phyloP scores from a whole-genome alignment of 1,139 yeast genomes.

The Protomyces inundatus region DNA sequence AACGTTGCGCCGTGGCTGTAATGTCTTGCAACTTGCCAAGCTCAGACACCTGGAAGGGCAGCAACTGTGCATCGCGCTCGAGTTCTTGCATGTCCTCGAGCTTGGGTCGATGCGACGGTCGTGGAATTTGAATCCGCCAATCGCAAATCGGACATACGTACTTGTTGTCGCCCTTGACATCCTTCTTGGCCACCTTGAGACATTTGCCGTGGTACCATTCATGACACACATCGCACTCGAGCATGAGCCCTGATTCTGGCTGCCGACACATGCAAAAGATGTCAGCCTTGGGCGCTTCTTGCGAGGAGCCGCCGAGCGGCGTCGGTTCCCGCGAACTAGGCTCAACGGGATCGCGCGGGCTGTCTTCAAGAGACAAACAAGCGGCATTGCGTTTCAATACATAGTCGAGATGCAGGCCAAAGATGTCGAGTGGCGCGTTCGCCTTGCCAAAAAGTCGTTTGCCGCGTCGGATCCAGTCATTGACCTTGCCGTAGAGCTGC shows the following conservation, averaged over 20 bases:
- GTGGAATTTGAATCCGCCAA: constrained; percentile 38
- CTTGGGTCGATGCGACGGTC: constrained; percentile 40
- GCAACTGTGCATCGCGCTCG: constrained; percentile 32
- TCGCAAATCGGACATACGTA: constrained; percentile 70
- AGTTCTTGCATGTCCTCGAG: constrained; percentile 40
- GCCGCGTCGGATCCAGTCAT: constrained; percentile 48
- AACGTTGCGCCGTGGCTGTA: constrained; percentile 42
- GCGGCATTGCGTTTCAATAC: constrained; percentile 41
- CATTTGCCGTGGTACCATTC: constrained; percentile 73
- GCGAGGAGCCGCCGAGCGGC: constrained; percentile 31
- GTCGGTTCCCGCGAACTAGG: constrained; percentile 30
- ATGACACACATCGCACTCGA: constrained; percentile 69
- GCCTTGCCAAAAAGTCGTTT: constrained; percentile 43
- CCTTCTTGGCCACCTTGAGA: constrained; percentile 42
- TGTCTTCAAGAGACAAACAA: constrained; percentile 46
- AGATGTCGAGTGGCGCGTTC: constrained; percentile 39
- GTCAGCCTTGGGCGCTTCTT: constrained; percentile 33
- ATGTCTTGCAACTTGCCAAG: constrained; percentile 36
- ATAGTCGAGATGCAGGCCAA: constrained; percentile 38
- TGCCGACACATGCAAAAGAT: constrained; percentile 67
- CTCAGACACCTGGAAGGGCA: constrained; percentile 37
- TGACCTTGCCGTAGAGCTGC: constrained; percentile 36
- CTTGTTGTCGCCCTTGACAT: constrained; percentile 41
- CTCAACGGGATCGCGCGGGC: constrained; percentile 29
- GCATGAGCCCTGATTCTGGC: constrained; percentile 64